Evolutionary conservation across 2,329 filamentous ascomycete genomes (phyloP), one percentile per base, ranked within the genome.

Genomic region (Xylaria sp.): DNA sequence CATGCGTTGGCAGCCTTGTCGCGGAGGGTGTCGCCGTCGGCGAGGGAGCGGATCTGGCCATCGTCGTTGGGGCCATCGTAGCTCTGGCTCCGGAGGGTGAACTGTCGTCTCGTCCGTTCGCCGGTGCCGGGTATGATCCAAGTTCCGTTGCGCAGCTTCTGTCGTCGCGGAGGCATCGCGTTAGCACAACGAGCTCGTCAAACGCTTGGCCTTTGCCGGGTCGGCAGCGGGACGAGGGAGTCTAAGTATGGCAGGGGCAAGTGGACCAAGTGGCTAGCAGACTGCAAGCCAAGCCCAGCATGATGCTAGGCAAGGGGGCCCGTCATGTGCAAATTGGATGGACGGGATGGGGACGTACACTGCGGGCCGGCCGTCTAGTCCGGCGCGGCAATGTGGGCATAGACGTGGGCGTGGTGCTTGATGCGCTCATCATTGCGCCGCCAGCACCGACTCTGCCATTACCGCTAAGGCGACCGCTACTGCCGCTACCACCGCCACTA

Each of bases 111-210:
- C 55, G 93, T 87, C 71, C 94, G 92, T 80, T 97, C 92, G 75
- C 95, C 94, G 2, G 94, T 97, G 67, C 87, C 85, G 8, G 95
- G 94, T 63, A 97, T 87, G 73, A 98, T 91, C 79, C 97, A 94
- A 52, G 93, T 96, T 72, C 93, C 93, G 78, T 95, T 92, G 72
- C 91, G 90, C 69, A 97, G 85, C 86, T 94, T 89, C 88, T 90
- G 76, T 76, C 71, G 70, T 79, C 80, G 66, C 80, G 81, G 25
- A 83, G 86, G 87, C 84, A 62, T 85, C 83, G 70, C 88, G 82
- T 56, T 80, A 83, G 43, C 78, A 69, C 36, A 23, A 66, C 30
- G 4, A 52, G 48, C 1, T 85, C 84, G 34, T 48, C 7, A 20
- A 45, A 45, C 36, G 8, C 25, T 57, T 57, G 39, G n/a, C n/a